Percentiles rank a stretch among this genome's conserved stretches.
phyloP scores from a whole-genome alignment of 352 stramenopile species.

The Phytophthora macrochlamydospora region DNA sequence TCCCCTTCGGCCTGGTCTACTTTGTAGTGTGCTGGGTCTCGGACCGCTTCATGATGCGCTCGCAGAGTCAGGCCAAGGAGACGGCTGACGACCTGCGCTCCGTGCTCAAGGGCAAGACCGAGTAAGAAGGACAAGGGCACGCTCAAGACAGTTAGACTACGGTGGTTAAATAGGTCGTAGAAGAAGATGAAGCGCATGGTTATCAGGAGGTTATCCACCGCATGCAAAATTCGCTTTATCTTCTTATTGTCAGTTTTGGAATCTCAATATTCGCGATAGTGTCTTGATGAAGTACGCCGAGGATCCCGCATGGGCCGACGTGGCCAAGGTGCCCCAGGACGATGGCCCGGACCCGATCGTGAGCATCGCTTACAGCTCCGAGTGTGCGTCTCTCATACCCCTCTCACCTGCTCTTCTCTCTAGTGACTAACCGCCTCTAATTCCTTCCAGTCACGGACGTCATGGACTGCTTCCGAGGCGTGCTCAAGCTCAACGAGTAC shows the following conservation, averaged over 20 bases:
- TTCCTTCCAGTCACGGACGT: conserved; percentile 67
- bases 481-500: conserved; percentile 92
- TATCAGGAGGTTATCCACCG: no score
- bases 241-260: no score
- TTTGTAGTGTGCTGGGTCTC: conserved; percentile 79
- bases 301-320: conserved; percentile 77
- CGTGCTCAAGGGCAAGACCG: conserved; percentile 44
- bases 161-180: background rate
- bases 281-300: conserved; percentile 60
- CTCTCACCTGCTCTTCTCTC: background rate
- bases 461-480: conserved; percentile 96
- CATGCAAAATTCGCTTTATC: no score
- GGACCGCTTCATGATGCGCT: conserved; percentile 84
- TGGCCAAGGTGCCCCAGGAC: conserved; percentile 84
- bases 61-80: conserved; percentile 63
- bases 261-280: no score
- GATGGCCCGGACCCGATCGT: conserved; percentile 81
- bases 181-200: background rate
- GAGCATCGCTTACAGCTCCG: conserved; percentile 74
- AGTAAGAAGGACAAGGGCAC: conserved; percentile 6
- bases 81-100: conserved; percentile 64
- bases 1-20: conserved; percentile 76
- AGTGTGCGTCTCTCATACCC: conserved; percentile 50
- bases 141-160: background rate
- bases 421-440: background rate